Conservation (phyloP, 768 basidiomycete genomes). For the Trametes maxima region DNA sequence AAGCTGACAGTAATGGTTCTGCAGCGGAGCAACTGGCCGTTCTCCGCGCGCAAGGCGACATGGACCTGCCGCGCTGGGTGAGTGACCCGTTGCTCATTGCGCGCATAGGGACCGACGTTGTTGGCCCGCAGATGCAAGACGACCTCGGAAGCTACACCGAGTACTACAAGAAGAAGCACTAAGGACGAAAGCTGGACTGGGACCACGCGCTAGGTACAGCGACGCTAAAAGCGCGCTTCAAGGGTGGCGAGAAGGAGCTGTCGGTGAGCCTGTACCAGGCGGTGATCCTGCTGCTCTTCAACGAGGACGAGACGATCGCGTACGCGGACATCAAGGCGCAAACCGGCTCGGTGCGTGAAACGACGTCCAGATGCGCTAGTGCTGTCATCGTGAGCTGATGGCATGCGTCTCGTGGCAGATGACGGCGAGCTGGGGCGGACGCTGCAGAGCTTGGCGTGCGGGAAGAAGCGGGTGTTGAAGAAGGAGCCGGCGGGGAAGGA, state of each 20-base stretch:
- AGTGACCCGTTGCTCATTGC: conserved; percentile 22
- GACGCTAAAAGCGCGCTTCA: conserved; percentile 72
- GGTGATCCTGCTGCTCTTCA: conserved; percentile 85
- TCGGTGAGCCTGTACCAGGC: conserved; percentile 91
- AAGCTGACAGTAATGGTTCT: conserved; percentile 79
- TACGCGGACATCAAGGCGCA: conserved; percentile 69
- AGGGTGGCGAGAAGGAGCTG: conserved; percentile 75
- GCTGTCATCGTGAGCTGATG: conserved; percentile 25
- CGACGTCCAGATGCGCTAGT: not conserved
- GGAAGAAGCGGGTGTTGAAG: conserved; percentile 83
- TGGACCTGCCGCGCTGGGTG: conserved; percentile 59
- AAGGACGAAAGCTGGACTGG: conserved; percentile 79
- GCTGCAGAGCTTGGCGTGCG: conserved; percentile 90
- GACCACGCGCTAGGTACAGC: conserved; percentile 86
- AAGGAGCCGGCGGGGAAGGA: conserved; percentile 82
- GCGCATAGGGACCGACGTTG: too few species aligned
- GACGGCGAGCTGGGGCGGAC: conserved; percentile 76
- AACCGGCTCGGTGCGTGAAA: conserved; percentile 69
- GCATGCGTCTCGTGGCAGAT: conserved; percentile 46
- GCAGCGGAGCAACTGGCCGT: conserved; percentile 91
- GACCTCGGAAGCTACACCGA: conserved; percentile 62
- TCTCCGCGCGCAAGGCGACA: conserved; percentile 50
- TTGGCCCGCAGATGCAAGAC: conserved; percentile 55
- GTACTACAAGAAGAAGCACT: conserved; percentile 82
- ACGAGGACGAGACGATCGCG: conserved; percentile 57